A percentile compares a stretch with the other conserved stretches of the same genome.
Conservation (phyloP, 192 early-diverging fungal species). For the Mortierella antarctica region DNA sequence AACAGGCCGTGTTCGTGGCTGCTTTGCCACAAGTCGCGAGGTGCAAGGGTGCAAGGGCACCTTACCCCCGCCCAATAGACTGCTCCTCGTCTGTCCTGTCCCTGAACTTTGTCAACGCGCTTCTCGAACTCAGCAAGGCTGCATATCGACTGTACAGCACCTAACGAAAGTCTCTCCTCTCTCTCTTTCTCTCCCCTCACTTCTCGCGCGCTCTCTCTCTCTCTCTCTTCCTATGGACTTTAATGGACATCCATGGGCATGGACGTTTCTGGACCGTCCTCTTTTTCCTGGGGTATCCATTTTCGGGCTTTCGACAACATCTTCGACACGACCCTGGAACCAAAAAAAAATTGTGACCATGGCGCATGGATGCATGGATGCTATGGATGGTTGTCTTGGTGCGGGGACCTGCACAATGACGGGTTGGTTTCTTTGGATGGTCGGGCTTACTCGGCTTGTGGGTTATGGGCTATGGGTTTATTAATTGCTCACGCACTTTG, state of each 20-base stretch:
- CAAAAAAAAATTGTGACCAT: neutral
- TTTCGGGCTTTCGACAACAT: neutral
- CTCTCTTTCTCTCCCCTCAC: neutral
- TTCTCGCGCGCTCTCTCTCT: neutral
- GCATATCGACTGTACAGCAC: neutral
- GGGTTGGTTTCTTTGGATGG: neutral
- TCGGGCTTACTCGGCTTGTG: neutral
- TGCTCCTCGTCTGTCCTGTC: neutral
- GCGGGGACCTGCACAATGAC: neutral
- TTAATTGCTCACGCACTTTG: conserved; percentile 7
- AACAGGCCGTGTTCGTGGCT: neutral
- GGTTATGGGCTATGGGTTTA: neutral
- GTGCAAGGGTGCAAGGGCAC: conserved; percentile 1
- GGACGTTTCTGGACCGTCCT: too few relatives aligned
- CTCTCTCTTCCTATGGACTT: neutral
- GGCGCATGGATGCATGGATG: neutral
- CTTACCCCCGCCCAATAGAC: conserved; percentile 1
- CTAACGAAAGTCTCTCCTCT: neutral
- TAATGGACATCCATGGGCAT: too few relatives aligned
- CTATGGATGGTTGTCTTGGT: neutral
- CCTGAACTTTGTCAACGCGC: neutral
- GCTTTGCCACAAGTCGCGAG: neutral
- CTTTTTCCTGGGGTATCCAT: too few relatives aligned
- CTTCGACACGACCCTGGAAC: neutral
- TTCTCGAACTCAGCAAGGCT: conserved; percentile 1